Evolutionary conservation across 371 early-diverging fungal genomes (phyloP), one percentile per base, ranked within the genome.

Genomic region (Capniomyces stellatus): DNA sequence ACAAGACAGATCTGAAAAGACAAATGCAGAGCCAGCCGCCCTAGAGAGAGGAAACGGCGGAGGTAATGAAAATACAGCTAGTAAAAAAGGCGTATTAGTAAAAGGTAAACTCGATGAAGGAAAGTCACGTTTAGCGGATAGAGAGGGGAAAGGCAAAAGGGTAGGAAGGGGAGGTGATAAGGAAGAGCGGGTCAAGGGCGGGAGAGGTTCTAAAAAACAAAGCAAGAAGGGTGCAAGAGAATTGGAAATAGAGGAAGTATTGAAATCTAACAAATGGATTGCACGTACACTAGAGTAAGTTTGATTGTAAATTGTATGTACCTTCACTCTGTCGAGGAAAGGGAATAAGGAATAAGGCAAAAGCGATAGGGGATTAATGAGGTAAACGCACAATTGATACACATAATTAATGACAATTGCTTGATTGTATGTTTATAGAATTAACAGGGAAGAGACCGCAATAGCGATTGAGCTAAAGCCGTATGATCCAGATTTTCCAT

Each of bases 401-500:
- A n/a, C n/a, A n/a, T n/a, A n/a, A n/a, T n/a, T n/a, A n/a, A n/a
- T n/a, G n/a, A n/a, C n/a, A n/a, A n/a, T n/a, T n/a, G n/a, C n/a
- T n/a, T n/a, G n/a, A n/a, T n/a, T n/a, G n/a, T n/a, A n/a, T 40
- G 19, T 40, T 40, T 15, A 13, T 44, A 44, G 46, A 44, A 49
- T 49, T 27, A 49, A 62, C 19, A 58, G 58, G n/a, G 63, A 56
- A 50, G 66, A 66, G n/a, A 47, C 60, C 1, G 68, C 68, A 3
- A 50, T 69, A 43, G 69, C 68, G 22, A 53, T 67, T 10, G 69
- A 68, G 46, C 58, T 68, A 62, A 46, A 28, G 54, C 69, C 69
- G 4, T 68, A 62, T 3, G 69, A 69, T 21, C 68, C 67, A 6
- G 69, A 68, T 31, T 68, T 68, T 41, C 70, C 69, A 18, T 68